Base-by-base conservation (phyloP, 2,329 filamentous ascomycete genomes). In the Nothophoma quercina region DNA sequence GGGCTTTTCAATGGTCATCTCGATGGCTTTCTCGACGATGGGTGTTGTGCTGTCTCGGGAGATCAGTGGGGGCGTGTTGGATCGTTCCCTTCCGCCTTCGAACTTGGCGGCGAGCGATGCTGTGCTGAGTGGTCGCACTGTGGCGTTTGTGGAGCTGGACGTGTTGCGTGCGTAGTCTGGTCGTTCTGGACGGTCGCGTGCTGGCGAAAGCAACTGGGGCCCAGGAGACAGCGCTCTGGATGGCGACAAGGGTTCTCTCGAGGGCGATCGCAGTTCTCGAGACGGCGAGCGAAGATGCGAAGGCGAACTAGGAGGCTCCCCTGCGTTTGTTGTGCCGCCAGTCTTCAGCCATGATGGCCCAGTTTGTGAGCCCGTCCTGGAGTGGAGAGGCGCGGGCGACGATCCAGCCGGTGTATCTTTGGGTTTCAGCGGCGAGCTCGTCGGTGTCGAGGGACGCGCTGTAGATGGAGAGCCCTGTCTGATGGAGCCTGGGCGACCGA, bases 401-500 rank as follows among this genome's bases (percentile, higher is more conserved):
- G 68, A 64, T 2, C 68, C 68, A 6, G 47, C 59, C 3, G 65
- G 56, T 12, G 70, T 67, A 19, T 61, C 56, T 40, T 45, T 68
- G 1, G 70, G 70, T 53, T 78, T 78, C 12, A 75, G 67, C 16
- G 75, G 76, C 30, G 77, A 79, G 39, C 64, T 68, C 39, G 63
- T 72, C 5, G 76, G 74, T 10, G 76, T 77, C n/a, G 67, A 65
- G 22, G 70, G 72, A 13, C 72, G 67, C 10, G 76, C 64, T 16
- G 74, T 73, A 1, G 75, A 75, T 4, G 75, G 74, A 16, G 76
- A 77, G 18, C 64, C 55, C 22, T 71, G 62, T 23, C 64, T 44
- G 34, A 76, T 74, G 44, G 77, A 76, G 53, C 74, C 74, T 13
- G 76, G 72, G 22, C 77, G 71, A 51, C 75, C 71, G 59, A 79